Evolutionary conservation across 179 eudicot species (phyloP).

Genomic region (Beta macrorhiza): DNA sequence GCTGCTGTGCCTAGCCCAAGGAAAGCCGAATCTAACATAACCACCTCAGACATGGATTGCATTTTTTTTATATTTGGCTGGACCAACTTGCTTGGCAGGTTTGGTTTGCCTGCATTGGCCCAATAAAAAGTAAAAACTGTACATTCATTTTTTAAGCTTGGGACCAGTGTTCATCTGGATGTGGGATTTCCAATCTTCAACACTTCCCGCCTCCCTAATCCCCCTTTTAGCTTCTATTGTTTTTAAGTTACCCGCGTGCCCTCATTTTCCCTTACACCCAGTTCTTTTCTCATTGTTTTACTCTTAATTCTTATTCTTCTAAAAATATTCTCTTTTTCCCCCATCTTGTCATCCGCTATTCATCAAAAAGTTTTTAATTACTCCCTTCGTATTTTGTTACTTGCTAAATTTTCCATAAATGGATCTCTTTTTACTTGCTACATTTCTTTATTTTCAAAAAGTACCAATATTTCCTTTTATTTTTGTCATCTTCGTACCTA

Average conservation of each 20-base stretch:
- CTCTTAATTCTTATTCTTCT: not conserved
- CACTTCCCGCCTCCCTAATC: not conserved
- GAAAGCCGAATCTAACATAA: not conserved
- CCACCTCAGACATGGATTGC: not conserved
- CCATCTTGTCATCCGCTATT: not conserved
- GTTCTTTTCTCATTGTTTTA: not conserved
- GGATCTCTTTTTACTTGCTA: too few relatives aligned
- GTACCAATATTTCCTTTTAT: too few relatives aligned
- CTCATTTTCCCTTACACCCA: not conserved
- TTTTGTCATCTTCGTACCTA: too few relatives aligned
- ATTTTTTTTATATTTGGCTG: not conserved
- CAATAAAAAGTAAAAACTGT: not conserved
- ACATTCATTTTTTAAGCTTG: not conserved
- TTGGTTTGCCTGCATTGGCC: not conserved
- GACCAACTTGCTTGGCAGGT: not conserved
- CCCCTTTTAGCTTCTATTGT: not conserved
- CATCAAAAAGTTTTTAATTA: not conserved
- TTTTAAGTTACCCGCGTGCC: not conserved
- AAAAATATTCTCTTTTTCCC: not conserved
- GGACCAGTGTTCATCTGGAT: too few relatives aligned
- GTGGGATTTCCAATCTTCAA: not conserved
- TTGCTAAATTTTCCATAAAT: too few relatives aligned
- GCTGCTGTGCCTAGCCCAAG: not conserved
- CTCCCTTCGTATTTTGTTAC: too few relatives aligned
- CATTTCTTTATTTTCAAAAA: too few relatives aligned